These are phyloP conservation scores for Verticillium klebahnii DNA, from an alignment of 2,329 filamentous ascomycete species.

Conservation along the genomic window DNA sequence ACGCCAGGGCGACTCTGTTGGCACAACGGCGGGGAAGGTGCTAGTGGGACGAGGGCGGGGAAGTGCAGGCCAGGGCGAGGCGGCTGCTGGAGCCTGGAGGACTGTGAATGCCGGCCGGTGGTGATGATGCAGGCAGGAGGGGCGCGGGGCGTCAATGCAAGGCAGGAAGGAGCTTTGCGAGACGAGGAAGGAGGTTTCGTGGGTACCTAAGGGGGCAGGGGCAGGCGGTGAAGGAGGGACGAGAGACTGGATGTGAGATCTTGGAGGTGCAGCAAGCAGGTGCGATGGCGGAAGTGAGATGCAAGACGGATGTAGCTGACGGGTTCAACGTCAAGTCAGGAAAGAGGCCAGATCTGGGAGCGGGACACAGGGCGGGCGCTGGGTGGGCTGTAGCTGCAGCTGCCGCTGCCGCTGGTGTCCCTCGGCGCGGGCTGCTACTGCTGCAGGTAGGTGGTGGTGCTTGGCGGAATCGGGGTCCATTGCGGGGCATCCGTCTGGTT, in stretches of 20 bases:
- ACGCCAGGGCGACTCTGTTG: conserved; percentile 31
- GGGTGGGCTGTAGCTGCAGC: background rate
- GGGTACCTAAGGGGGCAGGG: background rate
- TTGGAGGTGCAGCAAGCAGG: background rate
- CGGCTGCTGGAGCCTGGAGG: background rate
- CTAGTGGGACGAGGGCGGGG: background rate
- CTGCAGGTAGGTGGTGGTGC: background rate
- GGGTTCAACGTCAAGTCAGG: background rate
- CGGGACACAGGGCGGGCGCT: background rate
- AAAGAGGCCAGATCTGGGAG: background rate
- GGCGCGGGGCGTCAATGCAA: background rate
- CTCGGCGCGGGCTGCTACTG: background rate
- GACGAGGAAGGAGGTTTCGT: background rate
- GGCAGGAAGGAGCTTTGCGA: too few relatives aligned
- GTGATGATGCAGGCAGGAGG: background rate
- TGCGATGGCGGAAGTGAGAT: background rate
- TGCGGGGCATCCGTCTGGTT: background rate
- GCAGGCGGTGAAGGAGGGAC: background rate
- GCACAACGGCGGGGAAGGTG: background rate
- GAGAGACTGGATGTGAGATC: background rate
- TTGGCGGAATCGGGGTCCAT: background rate
- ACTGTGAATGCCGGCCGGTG: background rate
- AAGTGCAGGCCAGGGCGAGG: background rate
- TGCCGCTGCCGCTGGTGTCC: background rate
- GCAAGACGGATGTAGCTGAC: background rate